Base-by-base conservation (phyloP, 2,329 filamentous ascomycete genomes). In the Lecanicillium sp. region DNA sequence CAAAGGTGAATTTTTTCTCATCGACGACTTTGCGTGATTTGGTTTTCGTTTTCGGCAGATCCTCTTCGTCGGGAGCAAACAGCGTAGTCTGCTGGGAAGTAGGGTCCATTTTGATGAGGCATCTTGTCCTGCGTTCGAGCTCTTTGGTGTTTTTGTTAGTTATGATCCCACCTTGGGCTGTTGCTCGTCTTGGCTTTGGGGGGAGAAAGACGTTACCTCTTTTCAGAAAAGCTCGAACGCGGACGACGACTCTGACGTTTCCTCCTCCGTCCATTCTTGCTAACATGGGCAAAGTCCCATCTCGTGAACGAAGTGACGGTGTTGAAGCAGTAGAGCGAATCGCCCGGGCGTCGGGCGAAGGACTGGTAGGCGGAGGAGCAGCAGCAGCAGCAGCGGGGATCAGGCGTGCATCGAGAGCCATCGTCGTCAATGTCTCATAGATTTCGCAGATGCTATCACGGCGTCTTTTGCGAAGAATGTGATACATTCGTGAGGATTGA, bases 1-100 rank as follows among this genome's bases (percentile, higher is more conserved):
- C 92, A 58, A 98, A 98, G 3, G 85, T 89, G 55, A 98, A 98
- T 0, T 72, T 75, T 64, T 94, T 95, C 56, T 95, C 86, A 55
- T 95, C 88, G 40, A 84, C 68, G 7, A 83, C 68, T 58, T 83
- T 90, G 45, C 86, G 78, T 29, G 77, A 75, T 59, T 80, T 82
- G 3, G 74, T 67, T 45, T 74, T 71, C 33, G 67, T 56, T 46
- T 76, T 80, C 29, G 65, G 65, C 13, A 68, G 64, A 15, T 67
- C 64, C 36, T 56, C 54, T n/a, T 76, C 68, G 37, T 69, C 68
- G 1, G 89, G 88, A 4, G 82, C 76, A 32, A 80, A 71, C 4
- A 98, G 74, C 2, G 77, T 94, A 2, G 92, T 98, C 57, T 77
- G 75, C 63, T 98, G 87, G 3, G 83, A 88, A 25, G 75, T 65